Conservation (phyloP, 164 flowering plant genomes). For the Vitis rupestris region DNA sequence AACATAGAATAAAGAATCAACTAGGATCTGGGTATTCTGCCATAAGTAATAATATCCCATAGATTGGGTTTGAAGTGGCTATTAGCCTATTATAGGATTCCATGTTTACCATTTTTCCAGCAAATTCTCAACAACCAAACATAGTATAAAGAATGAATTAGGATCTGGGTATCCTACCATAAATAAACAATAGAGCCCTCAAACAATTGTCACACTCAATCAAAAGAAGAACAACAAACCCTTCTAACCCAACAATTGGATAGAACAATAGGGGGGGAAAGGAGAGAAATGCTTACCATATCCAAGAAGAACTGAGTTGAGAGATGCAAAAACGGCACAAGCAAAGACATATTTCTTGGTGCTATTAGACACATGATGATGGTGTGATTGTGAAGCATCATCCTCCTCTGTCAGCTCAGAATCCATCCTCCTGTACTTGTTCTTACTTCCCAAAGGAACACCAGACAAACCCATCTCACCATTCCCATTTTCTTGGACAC, state of each 20-base stretch:
- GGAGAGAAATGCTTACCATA: slow-evolving; percentile 43
- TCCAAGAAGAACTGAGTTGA: slow-evolving; percentile 75
- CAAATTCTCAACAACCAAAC: background rate
- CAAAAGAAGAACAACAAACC: background rate
- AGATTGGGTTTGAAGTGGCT: too few species aligned
- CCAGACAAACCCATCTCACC: slow-evolving; percentile 35
- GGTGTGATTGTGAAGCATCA: slow-evolving; percentile 23
- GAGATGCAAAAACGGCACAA: slow-evolving; percentile 77
- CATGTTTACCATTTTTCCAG: background rate
- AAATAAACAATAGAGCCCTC: background rate
- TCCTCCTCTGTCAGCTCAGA: slow-evolving; percentile 31
- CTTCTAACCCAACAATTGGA: background rate
- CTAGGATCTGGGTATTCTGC: too few species aligned
- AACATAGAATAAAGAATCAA: too few species aligned
- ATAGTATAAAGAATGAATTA: background rate
- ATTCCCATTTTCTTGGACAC: slow-evolving; percentile 45
- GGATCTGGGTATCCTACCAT: background rate
- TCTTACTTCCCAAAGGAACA: slow-evolving; percentile 43
- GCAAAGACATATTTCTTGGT: slow-evolving; percentile 62
- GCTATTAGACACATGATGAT: slow-evolving; percentile 20
- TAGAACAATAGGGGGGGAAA: background rate
- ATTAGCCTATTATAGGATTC: background rate
- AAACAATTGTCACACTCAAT: background rate
- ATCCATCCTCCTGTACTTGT: slow-evolving; percentile 68
- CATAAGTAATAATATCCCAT: too few species aligned